A percentile compares a stretch with the other conserved stretches of the same genome.
phyloP scores from a whole-genome alignment of 345 rosid genomes.

The Leavenworthia alabamica region DNA sequence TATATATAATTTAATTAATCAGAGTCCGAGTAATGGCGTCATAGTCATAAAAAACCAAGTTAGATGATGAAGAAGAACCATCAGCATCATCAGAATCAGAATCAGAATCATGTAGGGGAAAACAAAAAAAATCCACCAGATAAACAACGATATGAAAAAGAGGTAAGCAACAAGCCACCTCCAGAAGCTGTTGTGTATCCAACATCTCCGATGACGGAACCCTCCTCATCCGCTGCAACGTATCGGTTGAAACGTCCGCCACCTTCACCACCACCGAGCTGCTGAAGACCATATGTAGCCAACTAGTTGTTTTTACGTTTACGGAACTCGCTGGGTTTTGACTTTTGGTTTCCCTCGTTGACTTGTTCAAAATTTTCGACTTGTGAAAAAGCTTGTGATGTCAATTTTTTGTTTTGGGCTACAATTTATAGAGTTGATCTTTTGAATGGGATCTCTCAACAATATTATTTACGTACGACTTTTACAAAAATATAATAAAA shows the following conservation, averaged over 20 bases:
- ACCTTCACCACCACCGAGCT: slow-evolving; percentile 36
- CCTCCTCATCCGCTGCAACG: slow-evolving; percentile 44
- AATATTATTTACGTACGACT: background rate
- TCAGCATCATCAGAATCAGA: background rate
- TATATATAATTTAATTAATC: slow-evolving; percentile 30
- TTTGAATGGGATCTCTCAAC: background rate
- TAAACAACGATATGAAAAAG: slow-evolving; percentile 48
- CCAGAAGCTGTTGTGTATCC: slow-evolving; percentile 45
- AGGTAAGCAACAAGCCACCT: slow-evolving; percentile 60
- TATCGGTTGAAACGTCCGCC: slow-evolving; percentile 42
- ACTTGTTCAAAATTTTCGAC: background rate
- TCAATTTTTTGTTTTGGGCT: background rate
- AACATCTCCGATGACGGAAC: slow-evolving; percentile 38
- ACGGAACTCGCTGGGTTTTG: background rate
- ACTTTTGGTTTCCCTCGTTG: background rate
- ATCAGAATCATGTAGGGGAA: slow-evolving; percentile 45
- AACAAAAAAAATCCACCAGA: slow-evolving; percentile 53
- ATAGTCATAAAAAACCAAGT: slow-evolving; percentile 27
- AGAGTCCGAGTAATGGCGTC: slow-evolving; percentile 32
- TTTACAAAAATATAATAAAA: background rate
- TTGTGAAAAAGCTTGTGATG: background rate
- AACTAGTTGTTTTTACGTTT: background rate
- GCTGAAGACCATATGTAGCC: slow-evolving; percentile 57
- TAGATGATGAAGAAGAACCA: slow-evolving; percentile 25
- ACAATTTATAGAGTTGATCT: background rate